A percentile compares a stretch with the other conserved stretches of the same genome.
These are phyloP conservation scores for Sabuloglossum arenarium DNA, from an alignment of 495 filamentous ascomycete species.

Conservation along the genomic window DNA sequence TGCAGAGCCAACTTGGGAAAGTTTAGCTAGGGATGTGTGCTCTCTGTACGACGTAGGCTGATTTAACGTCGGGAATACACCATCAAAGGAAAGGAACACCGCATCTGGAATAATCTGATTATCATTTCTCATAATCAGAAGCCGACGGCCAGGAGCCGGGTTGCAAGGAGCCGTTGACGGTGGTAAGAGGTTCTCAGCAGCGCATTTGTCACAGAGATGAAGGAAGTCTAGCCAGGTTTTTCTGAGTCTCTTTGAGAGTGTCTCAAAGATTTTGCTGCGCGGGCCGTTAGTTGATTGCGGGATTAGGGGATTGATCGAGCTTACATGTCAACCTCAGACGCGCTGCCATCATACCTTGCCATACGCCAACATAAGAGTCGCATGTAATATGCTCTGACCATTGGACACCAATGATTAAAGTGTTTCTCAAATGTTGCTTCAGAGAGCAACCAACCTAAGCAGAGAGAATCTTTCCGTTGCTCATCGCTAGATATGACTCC, in stretches of 20 bases:
- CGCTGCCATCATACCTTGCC: slow-evolving; percentile 52
- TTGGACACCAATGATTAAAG: slow-evolving; percentile 96
- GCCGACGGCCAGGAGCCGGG: slow-evolving; percentile 75
- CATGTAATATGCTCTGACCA: slow-evolving; percentile 94
- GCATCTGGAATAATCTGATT: slow-evolving; percentile 24
- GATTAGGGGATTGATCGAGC: slow-evolving; percentile 14
- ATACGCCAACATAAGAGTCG: slow-evolving; percentile 84
- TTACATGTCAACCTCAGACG: slow-evolving; percentile 48
- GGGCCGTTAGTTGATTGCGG: slow-evolving; percentile 5
- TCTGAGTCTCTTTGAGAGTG: slow-evolving; percentile 46
- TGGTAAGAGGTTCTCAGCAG: slow-evolving; percentile 31
- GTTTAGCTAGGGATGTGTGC: slow-evolving; percentile 12
- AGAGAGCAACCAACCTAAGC: slow-evolving; percentile 60
- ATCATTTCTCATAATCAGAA: slow-evolving; percentile 85
- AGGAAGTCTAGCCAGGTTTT: slow-evolving; percentile 64
- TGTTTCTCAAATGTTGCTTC: slow-evolving; percentile 60
- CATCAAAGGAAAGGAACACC: slow-evolving; percentile 45
- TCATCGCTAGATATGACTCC: slow-evolving; percentile 45
- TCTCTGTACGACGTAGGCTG: slow-evolving; percentile 20
- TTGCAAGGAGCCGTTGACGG: slow-evolving; percentile 67
- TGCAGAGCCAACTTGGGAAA: slow-evolving; percentile 4
- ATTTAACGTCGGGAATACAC: slow-evolving; percentile 25
- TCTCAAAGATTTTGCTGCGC: slow-evolving; percentile 40
- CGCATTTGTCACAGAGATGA: slow-evolving; percentile 15
- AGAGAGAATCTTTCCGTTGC: slow-evolving; percentile 47